Percentiles rank a stretch among this genome's conserved stretches.
Evolutionary conservation across 331 rosid species (phyloP).

Genomic region (Erythrophleum ivorense): DNA sequence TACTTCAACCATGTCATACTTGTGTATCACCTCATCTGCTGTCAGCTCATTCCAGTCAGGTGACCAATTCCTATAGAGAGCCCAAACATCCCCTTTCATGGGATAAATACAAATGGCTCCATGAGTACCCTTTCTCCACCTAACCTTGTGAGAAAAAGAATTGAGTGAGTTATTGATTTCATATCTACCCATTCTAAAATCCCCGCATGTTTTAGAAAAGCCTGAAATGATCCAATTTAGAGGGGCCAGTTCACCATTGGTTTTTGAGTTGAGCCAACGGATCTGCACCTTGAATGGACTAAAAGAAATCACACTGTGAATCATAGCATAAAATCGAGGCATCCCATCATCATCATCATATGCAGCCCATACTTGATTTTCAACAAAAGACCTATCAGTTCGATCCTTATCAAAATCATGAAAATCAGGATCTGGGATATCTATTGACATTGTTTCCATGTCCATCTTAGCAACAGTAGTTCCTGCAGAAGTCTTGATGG

Average conservation of each 20-base stretch:
- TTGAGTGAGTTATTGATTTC: constrained; percentile 38
- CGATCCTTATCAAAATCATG: constrained; percentile 51
- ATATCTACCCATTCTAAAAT: constrained; percentile 45
- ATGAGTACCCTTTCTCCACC: constrained; percentile 40
- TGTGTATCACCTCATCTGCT: constrained; percentile 44
- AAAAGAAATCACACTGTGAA: constrained; percentile 44
- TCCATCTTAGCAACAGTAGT: constrained; percentile 25
- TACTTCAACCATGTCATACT: constrained; percentile 59
- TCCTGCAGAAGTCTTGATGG: constrained; percentile 5
- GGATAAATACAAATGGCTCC: constrained; percentile 55
- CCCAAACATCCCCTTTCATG: constrained; percentile 62
- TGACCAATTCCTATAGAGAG: constrained; percentile 57
- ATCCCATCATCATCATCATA: constrained; percentile 52
- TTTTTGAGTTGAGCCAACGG: constrained; percentile 49
- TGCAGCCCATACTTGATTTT: constrained; percentile 56
- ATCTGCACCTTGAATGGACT: constrained; percentile 51
- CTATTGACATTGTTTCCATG: constrained; percentile 39
- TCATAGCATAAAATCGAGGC: constrained; percentile 60
- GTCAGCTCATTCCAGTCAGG: constrained; percentile 54
- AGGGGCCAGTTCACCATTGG: constrained; percentile 41
- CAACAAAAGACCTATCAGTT: constrained; percentile 47
- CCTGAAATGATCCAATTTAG: constrained; percentile 50
- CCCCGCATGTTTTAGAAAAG: constrained; percentile 50
- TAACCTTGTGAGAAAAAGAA: constrained; percentile 54
- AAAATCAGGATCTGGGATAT: constrained; percentile 58